phyloP scores from a whole-genome alignment of 345 rosid genomes.

The Salix purpurea region DNA sequence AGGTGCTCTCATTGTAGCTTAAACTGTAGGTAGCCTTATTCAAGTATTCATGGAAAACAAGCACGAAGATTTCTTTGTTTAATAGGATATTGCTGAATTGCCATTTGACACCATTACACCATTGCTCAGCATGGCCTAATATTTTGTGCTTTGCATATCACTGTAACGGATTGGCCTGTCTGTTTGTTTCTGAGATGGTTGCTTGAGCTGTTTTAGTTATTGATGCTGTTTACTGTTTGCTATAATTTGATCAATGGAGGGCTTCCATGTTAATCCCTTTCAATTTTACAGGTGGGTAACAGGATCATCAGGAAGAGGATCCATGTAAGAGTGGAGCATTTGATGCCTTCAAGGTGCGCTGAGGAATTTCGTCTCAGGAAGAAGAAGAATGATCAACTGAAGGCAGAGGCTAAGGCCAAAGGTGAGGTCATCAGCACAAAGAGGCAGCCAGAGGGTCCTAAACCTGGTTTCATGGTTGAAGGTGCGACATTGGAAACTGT shows the following conservation, averaged over 20 bases:
- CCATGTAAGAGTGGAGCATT: slow-evolving; percentile 64
- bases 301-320: slow-evolving; percentile 66
- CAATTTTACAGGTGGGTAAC: slow-evolving; percentile 41
- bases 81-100: background rate
- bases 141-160: background rate
- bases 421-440: slow-evolving; percentile 66
- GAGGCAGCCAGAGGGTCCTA: slow-evolving; percentile 71
- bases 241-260: background rate
- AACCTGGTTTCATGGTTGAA: slow-evolving; percentile 72
- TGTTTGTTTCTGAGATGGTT: background rate
- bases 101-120: background rate
- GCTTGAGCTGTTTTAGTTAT: background rate
- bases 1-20: background rate
- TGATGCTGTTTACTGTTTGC: background rate
- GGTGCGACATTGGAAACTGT: slow-evolving; percentile 75
- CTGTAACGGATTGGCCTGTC: background rate
- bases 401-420: slow-evolving; percentile 65
- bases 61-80: background rate
- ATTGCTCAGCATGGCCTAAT: background rate
- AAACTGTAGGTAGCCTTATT: background rate
- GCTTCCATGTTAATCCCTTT: background rate
- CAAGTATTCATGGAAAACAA: background rate
- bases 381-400: slow-evolving; percentile 53
- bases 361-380: slow-evolving; percentile 63
- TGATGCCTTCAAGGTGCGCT: slow-evolving; percentile 58